Conservation (phyloP, 768 basidiomycete species). For the Russula earlei region DNA sequence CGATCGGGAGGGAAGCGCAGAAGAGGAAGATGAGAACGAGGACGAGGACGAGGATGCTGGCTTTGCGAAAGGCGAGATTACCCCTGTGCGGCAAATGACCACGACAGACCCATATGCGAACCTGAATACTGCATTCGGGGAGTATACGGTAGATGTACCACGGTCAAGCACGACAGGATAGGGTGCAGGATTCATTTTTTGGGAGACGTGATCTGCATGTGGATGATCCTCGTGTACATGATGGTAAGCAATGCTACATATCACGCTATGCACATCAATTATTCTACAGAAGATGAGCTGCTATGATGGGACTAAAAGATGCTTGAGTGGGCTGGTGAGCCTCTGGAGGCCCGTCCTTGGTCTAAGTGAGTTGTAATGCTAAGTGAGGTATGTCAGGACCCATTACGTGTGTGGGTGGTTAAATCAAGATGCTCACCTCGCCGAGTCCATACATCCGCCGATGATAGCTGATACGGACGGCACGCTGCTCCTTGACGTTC, state of each 20-base stretch:
- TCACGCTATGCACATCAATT: background rate
- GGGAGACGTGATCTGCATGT: slow-evolving; percentile 11
- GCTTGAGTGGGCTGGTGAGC: slow-evolving; percentile 16
- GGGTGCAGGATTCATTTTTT: slow-evolving; percentile 61
- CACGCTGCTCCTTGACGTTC: slow-evolving; percentile 29
- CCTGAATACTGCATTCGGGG: slow-evolving; percentile 66
- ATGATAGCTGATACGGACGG: slow-evolving; percentile 82
- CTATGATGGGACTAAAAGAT: slow-evolving; percentile 9
- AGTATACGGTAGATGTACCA: slow-evolving; percentile 65
- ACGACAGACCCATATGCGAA: slow-evolving; percentile 72
- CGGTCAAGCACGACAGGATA: slow-evolving; percentile 42
- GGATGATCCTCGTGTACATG: background rate
- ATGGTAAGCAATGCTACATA: background rate
- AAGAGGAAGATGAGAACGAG: slow-evolving; percentile 22
- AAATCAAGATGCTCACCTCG: slow-evolving; percentile 50
- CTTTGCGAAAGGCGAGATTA: slow-evolving; percentile 31
- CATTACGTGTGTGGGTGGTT: too few species aligned
- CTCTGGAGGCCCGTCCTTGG: slow-evolving; percentile 33
- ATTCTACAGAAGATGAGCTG: background rate
- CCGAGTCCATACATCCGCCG: slow-evolving; percentile 90
- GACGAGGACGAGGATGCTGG: slow-evolving; percentile 28
- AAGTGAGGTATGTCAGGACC: slow-evolving; percentile 1
- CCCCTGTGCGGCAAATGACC: slow-evolving; percentile 14
- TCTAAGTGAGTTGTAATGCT: slow-evolving; percentile 87
- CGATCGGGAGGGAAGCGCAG: slow-evolving; percentile 20